phyloP scores from a whole-genome alignment of 768 basidiomycete species.

The Macrocybe gigantea region DNA sequence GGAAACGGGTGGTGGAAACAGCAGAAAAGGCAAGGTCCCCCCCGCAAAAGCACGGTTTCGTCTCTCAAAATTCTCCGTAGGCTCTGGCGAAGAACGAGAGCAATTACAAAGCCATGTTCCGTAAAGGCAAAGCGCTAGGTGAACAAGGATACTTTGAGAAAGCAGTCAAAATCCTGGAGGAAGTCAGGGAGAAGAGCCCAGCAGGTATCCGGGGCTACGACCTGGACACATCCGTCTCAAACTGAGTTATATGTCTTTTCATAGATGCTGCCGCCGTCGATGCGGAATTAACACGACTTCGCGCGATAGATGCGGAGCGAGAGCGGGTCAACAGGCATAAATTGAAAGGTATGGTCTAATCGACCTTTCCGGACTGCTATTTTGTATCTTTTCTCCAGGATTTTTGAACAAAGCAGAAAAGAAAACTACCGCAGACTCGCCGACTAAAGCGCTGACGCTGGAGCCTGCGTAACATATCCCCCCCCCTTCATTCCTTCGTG shows the following conservation, averaged over 20 bases:
- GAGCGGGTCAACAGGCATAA: constrained; percentile 63
- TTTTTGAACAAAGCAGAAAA: constrained; percentile 36
- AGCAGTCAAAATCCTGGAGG: constrained; percentile 58
- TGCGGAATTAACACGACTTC: constrained; percentile 59
- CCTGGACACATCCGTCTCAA: neutral
- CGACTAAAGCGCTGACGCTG: too few relatives aligned
- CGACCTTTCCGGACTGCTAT: neutral
- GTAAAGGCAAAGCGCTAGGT: constrained; percentile 75
- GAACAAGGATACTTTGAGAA: constrained; percentile 76
- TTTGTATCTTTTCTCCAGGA: constrained; percentile 23
- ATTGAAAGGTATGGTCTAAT: constrained; percentile 52
- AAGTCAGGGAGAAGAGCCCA: constrained; percentile 59
- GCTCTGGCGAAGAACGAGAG: constrained; percentile 68
- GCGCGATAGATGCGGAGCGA: constrained; percentile 58
- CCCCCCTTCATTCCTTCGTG: too few relatives aligned
- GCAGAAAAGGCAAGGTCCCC: constrained; percentile 60
- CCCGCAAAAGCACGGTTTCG: neutral
- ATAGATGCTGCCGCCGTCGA: constrained; percentile 54
- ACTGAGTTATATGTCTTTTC: neutral
- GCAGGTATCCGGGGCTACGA: constrained; percentile 33
- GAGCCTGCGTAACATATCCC: too few relatives aligned
- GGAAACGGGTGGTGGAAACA: constrained; percentile 74
- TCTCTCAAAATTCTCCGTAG: constrained; percentile 26
- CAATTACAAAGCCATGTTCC: constrained; percentile 75
- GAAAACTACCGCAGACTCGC: constrained; percentile 5